A percentile compares a stretch with the other conserved stretches of the same genome.
Conservation (phyloP, 306 rosid genomes). For the Castanea crenata region DNA sequence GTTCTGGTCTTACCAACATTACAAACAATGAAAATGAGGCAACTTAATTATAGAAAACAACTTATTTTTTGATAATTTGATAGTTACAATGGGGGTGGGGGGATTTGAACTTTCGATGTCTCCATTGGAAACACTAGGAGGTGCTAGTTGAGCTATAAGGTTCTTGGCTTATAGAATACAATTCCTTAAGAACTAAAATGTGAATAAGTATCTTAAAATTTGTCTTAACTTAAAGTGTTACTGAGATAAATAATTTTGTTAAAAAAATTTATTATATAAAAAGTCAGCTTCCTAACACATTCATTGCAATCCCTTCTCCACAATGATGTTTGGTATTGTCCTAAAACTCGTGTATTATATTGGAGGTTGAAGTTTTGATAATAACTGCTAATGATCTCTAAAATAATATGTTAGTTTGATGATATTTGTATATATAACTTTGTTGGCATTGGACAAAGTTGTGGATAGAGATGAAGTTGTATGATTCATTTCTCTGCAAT, state of each 20-base stretch:
- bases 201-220: background rate
- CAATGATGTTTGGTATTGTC: background rate
- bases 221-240: background rate
- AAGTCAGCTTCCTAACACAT: background rate
- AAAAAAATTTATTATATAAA: background rate
- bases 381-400: too few relatives aligned
- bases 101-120: too few relatives aligned
- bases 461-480: slow-evolving; percentile 20
- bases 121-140: too few relatives aligned
- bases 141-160: too few relatives aligned
- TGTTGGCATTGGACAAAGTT: slow-evolving; percentile 12
- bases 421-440: background rate
- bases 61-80: background rate
- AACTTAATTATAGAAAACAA: background rate
- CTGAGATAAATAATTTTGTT: background rate
- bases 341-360: background rate
- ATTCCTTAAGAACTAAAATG: background rate
- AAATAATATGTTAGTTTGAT: too few relatives aligned
- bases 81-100: too few relatives aligned
- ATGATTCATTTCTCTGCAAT: slow-evolving; percentile 30
- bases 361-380: too few relatives aligned
- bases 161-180: too few relatives aligned
- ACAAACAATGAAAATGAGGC: background rate
- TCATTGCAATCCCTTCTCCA: background rate
- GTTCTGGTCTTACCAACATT: background rate